Evolutionary conservation across 164 flowering plant species (phyloP), one percentile per base, ranked within the genome.

Genomic region (Dillenia suffruticosa): DNA sequence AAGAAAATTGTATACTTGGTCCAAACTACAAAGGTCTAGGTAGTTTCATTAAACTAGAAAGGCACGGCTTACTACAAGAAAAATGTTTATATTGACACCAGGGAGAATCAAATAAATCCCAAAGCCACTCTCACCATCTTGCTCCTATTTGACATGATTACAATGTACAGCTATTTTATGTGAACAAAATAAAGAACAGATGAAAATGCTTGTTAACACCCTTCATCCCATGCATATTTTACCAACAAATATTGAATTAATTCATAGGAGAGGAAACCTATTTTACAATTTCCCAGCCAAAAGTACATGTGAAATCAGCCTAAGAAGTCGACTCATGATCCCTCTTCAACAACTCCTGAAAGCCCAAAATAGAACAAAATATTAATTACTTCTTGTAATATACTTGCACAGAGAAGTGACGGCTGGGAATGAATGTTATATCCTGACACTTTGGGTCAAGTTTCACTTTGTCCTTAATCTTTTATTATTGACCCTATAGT

Each of bases 301-400:
- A 49, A 12, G 26, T 67, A 57, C 55, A 57, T 9, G 6, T 7
- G 57, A 1, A 58, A 49, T 12, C 40, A 46, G 49, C 71, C 77
- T 72, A 77, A 32, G 73, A 46, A 56, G 73, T 53, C 4, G 81
- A 66, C 57, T 72, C 78, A 22, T 68, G 76, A 55, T 73, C 81
- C 52, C 74, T 80, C 76, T 77, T 79, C 69, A 86, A 67, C 47
- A 87, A 58, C 54, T 82, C 89, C 89, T 86, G 81, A 65, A 58
- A 46, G 24, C 14, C 51, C 54, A 62, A 46, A 10, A 56, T 10
- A 53, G 16, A 69, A 4, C 2, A 44, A 52, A 3, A 10, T 12
- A 16, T 58, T 19, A 9, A 44, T 10, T 12, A 12, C 9, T 26
- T 8, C 43, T 51, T 49, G 46, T 49, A 9, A 22, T 12, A 22